Base-by-base conservation (phyloP, 768 basidiomycete genomes). In the Dictyophora rubrovolvata region DNA sequence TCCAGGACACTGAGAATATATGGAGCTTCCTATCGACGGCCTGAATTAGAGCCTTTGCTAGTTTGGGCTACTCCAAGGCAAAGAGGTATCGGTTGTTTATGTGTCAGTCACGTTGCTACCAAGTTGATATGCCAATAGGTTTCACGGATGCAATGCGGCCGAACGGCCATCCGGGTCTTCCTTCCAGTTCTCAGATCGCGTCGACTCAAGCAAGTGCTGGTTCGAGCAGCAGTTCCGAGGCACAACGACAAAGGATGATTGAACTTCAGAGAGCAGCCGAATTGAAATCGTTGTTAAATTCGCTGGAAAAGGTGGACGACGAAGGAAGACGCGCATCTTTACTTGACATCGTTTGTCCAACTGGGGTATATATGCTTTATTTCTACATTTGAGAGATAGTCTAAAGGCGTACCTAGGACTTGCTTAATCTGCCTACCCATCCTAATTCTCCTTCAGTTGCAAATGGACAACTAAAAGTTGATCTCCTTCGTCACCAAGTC, bases 401-500 rank as follows among this genome's bases (percentile, higher is more conserved):
- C 34, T 49, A 23, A 21, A 50, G 23, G 23, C 12, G 20, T 28
- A 9, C n/a, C 49, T 65, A 66, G 28, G 92, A 95, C 68, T 75
- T 93, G 16, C 69, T 89, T 35, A 79, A 79, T 48, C 72, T 94
- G 22, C 89, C 91, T 0, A 65, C 78, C 6, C 83, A 91, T 65
- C 80, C 84, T 11, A 76, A 75, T 62, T 89, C 92, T 0, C 90
- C 93, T 0, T 79, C 90, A 1, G 75, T 80, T 21, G 76, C 73
- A 22, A 85, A 71, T 50, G 89, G 87, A 1, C 74, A 86, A 21
- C 68, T 95, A 55, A 74, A 75, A 18, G 85, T 89, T 17, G 79
- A 94, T 66, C 72, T 95, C 50, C 68, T 95, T 23, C 87, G 81
- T 61, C 93, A 94, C 65, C 93, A 95, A 77, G 90, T 86, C 46